phyloP scores from a whole-genome alignment of 441 rosid species.

The Iberis amara region DNA sequence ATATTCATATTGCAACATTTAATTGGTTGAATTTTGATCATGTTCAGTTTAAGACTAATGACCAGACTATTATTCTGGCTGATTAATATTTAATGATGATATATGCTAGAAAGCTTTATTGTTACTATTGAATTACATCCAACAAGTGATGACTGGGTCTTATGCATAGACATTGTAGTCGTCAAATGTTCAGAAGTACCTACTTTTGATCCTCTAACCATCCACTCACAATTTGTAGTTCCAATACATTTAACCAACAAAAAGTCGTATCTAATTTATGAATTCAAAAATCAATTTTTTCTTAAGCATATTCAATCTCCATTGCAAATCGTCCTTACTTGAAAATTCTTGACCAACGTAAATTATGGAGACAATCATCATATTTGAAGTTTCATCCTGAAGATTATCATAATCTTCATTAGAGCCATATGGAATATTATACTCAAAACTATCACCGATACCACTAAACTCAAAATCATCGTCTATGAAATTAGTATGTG shows the following conservation, averaged over 20 bases:
- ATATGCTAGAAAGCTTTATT: background rate
- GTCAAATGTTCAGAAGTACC: too few species aligned
- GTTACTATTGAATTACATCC: background rate
- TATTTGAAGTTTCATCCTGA: background rate
- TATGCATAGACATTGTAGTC: too few species aligned
- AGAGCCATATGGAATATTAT: background rate
- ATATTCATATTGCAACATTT: constrained; percentile 1
- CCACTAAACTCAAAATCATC: constrained; percentile 1
- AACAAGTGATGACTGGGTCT: too few species aligned
- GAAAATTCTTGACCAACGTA: background rate
- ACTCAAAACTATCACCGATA: constrained; percentile 6
- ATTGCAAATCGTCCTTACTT: background rate
- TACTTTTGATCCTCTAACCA: too few species aligned
- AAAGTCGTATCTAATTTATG: background rate
- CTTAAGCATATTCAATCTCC: background rate
- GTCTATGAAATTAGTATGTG: background rate
- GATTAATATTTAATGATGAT: background rate
- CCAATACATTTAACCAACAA: background rate
- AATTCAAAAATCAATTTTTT: background rate
- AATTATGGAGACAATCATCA: background rate
- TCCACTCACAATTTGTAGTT: background rate
- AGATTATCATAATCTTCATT: background rate
- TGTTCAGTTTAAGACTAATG: constrained; percentile 5
- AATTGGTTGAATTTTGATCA: background rate
- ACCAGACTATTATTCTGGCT: background rate